Evolutionary conservation across 202 grass and related monocot genomes (phyloP), one percentile per base, ranked within the genome.

Genomic region (Setaria italica): DNA sequence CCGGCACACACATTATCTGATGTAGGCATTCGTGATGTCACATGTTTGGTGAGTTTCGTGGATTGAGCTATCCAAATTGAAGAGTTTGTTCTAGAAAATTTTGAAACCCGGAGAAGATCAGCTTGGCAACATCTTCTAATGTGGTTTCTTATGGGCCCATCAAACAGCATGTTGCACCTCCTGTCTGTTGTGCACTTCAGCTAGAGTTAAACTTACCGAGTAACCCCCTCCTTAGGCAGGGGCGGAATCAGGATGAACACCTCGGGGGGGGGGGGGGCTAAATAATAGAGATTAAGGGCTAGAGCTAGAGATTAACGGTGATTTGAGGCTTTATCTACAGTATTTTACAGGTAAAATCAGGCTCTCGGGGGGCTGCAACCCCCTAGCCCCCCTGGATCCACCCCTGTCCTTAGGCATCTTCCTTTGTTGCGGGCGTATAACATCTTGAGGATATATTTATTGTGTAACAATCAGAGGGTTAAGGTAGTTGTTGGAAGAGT

Each of bases 1-100:
- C 67, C 71, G 91, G 50, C 65, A 91, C n/a, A 82, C 93, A 35
- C 93, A 98, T 68, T 77, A 80, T 49, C 74, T 98, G 72, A 89
- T 93, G 88, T 97, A 85, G 67, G 20, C 16, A 50, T 70, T 68
- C 17, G 6, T 64, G 48, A 78, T 78, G 37, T 86, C 66, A 9
- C 29, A 47, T 35, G 21, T 47, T 39, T 2, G 13, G 12, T 29
- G 55, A 47, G 10, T 19, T 34, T 47, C 20, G 15, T 35, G 3
- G 48, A 19, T 50, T 79, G 56, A 84, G 76, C 51, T 81, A 68
- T 80, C 82, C 70, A 76, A 45, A 67, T 64, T 19, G 58, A 73
- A 43, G 62, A 78, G 74, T 21, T 50, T 47, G 55, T n/a, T 32
- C 10, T 5, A 55, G 53, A 67, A 79, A 85, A 19, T 83, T 72